A percentile compares a stretch with the other conserved stretches of the same genome.
Evolutionary conservation across 805 yeast genomes (phyloP).

Genomic region (Starmerella davenportii): DNA sequence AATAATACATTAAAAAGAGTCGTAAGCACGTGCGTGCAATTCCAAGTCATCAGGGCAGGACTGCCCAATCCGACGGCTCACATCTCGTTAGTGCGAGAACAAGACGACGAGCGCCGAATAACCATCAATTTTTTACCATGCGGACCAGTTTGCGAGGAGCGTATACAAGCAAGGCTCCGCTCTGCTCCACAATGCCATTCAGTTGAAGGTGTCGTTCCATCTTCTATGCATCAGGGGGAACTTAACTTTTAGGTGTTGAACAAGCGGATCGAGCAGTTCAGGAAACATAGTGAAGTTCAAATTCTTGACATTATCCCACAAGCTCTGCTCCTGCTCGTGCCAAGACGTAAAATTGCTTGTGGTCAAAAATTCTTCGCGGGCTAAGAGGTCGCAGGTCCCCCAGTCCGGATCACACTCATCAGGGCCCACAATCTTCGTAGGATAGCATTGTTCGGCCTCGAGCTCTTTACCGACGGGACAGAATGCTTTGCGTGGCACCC

Average conservation of each 20-base stretch:
- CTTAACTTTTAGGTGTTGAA: background rate
- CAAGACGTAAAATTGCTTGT: slow-evolving; percentile 3
- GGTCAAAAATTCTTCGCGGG: slow-evolving; percentile 7
- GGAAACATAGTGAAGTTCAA: background rate
- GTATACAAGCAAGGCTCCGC: no score
- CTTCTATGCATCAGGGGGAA: slow-evolving; percentile 1
- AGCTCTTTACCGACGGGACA: background rate
- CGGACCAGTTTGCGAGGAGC: no score
- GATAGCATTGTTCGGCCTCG: background rate
- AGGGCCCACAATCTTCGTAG: background rate
- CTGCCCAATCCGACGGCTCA: no score
- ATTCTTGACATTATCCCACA: slow-evolving; percentile 1
- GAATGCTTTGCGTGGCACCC: slow-evolving; percentile 1
- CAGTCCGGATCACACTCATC: background rate
- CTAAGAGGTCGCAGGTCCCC: slow-evolving; percentile 10
- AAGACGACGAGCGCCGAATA: no score
- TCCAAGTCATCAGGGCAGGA: no score
- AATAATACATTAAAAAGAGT: no score
- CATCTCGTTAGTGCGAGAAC: no score
- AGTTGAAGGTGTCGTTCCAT: background rate
- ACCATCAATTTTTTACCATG: no score
- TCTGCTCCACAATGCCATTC: no score
- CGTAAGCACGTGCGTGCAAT: no score
- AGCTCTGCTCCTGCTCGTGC: slow-evolving; percentile 2
- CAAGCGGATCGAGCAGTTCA: background rate